A percentile compares a stretch with the other conserved stretches of the same genome.
phyloP scores from a whole-genome alignment of 192 early-diverging fungal species.

The Umbelopsis ramanniana region DNA sequence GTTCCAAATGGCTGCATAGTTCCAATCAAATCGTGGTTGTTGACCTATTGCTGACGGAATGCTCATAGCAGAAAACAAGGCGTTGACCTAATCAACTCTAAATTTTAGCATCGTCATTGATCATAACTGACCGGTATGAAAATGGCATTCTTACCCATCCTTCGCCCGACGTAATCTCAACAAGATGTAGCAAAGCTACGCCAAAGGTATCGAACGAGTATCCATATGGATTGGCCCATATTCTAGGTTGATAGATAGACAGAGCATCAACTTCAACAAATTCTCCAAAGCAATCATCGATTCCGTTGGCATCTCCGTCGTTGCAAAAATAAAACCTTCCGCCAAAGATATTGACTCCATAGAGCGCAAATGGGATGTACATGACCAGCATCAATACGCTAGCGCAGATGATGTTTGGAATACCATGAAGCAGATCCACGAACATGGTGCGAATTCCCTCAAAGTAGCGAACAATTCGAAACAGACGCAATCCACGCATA shows the following conservation, averaged over 20 bases:
- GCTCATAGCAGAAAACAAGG: constrained; percentile 37
- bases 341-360: constrained; percentile 31
- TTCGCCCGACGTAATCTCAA: constrained; percentile 34
- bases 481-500: constrained; percentile 12
- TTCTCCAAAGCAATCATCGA: constrained; percentile 22
- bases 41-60: background rate
- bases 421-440: constrained; percentile 27
- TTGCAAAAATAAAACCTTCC: constrained; percentile 30
- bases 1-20: constrained; percentile 14
- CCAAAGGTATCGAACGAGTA: constrained; percentile 33
- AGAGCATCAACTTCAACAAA: constrained; percentile 11
- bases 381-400: constrained; percentile 25
- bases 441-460: constrained; percentile 26
- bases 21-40: constrained; percentile 33
- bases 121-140: background rate
- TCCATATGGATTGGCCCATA: constrained; percentile 35
- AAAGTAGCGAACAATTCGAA: constrained; percentile 29
- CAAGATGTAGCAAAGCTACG: constrained; percentile 24
- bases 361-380: constrained; percentile 39
- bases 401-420: constrained; percentile 35
- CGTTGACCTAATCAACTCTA: constrained; percentile 1
- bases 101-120: background rate
- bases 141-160: constrained; percentile 27
- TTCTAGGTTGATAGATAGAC: constrained; percentile 20
- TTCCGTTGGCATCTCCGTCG: background rate